Conservation (phyloP, 257 asterid genomes). For the Fraxinus excelsior region DNA sequence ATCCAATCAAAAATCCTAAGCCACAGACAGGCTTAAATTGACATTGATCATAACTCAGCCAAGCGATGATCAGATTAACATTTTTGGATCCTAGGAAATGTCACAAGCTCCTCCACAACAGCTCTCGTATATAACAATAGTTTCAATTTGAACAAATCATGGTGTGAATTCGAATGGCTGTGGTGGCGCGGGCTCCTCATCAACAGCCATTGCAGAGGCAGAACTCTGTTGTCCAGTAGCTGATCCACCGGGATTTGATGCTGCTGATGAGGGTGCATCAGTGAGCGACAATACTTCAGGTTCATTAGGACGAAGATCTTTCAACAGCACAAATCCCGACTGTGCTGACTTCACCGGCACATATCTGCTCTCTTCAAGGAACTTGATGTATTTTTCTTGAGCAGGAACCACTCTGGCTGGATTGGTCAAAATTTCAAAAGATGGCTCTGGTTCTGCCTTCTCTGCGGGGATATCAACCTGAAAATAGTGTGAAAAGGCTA, state of each 20-base stretch:
- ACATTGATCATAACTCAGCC: neutral
- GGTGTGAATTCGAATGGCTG: conserved; percentile 82
- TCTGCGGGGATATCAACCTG: conserved; percentile 69
- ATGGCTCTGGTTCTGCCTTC: conserved; percentile 74
- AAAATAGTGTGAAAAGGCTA: neutral
- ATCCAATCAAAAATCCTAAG: no score
- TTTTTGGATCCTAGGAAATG: neutral
- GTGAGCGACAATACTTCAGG: conserved; percentile 76
- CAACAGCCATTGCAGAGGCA: conserved; percentile 83
- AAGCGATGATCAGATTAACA: neutral
- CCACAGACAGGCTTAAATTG: neutral
- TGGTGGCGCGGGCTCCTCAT: conserved; percentile 91
- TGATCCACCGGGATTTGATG: conserved; percentile 57
- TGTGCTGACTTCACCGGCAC: conserved; percentile 79
- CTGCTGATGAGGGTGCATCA: conserved; percentile 70
- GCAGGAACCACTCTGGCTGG: conserved; percentile 94
- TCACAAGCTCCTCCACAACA: neutral
- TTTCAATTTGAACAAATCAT: conserved; percentile 21
- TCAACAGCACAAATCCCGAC: conserved; percentile 86
- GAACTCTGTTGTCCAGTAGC: conserved; percentile 52
- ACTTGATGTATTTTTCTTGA: conserved; percentile 79
- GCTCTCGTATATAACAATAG: no score
- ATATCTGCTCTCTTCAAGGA: conserved; percentile 81
- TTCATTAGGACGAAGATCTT: conserved; percentile 75
- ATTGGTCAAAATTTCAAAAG: conserved; percentile 74